Conservation (phyloP, 129 eudicot genomes). For the Solidago caesia region DNA sequence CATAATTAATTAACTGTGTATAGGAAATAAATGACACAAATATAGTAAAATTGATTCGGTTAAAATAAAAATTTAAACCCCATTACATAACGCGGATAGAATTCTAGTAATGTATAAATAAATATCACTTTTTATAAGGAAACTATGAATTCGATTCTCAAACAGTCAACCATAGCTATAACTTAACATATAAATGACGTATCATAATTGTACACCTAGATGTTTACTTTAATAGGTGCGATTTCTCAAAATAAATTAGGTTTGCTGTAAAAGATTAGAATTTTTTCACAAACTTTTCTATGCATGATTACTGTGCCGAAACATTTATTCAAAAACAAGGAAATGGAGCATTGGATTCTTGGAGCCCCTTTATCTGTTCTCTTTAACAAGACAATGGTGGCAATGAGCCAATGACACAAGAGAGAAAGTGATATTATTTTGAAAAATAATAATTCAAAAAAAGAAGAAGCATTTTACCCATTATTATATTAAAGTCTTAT, state of each 20-base stretch:
- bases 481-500: constrained; percentile 12
- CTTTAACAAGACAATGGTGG: constrained; percentile 27
- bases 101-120: no score
- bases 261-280: background rate
- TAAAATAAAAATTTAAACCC: no score
- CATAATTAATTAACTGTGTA: no score
- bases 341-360: constrained; percentile 41
- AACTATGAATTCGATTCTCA: background rate
- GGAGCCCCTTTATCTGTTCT: constrained; percentile 30
- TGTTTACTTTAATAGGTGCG: background rate
- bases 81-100: no score
- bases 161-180: background rate
- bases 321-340: constrained; percentile 19
- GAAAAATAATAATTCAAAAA: background rate
- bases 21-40: no score
- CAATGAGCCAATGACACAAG: constrained; percentile 17
- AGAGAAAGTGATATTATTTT: constrained; percentile 28
- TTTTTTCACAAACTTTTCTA: constrained; percentile 3
- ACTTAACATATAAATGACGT: no score
- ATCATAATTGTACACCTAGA: no score
- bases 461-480: background rate
- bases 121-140: no score
- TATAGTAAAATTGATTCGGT: no score
- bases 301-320: background rate
- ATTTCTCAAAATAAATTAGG: background rate